Base-by-base conservation (phyloP, 352 stramenopile genomes). In the Pythium angustatum region DNA sequence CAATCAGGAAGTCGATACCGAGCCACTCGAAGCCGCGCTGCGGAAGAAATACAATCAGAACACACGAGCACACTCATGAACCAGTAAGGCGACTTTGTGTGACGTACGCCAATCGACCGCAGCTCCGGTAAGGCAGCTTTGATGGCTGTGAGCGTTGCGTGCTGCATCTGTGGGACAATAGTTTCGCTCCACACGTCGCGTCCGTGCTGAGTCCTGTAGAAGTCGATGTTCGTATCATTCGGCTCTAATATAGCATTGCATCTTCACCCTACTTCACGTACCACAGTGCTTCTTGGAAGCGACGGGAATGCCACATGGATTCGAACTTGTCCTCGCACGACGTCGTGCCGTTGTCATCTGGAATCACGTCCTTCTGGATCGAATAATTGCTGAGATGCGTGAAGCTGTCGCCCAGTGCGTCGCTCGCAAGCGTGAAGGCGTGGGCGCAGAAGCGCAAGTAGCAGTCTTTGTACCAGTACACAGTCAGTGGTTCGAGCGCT, bases 321-420 rank as follows among this genome's bases (percentile, higher is more conserved):
- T 81, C 68, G 31, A 74, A 43, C 47, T 3, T 59, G 24, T 17
- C 31, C 26, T 56, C 22, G 6, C 27, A 6, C 36, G 2, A 15
- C 19, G 6, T 26, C 43, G 33, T 41, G 10, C 8, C 22, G 27
- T 30, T 1, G 61, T 26, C 2, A 5, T 57, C 51, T 28, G 1
- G 17, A 17, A 48, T 36, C 19, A 72, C 80, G 11, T 91, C 36
- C 55, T 92, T 90, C 44, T 96, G 88, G 28, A 96, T 69, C 2
- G 88, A 95, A 63, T 90, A 88, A 64, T 96, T 96, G 63, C 83
- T 94, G 40, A 96, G 58, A 45, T 96, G 88, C 9, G 77, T 77
- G 47, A 87, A 88, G 6, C 48, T 69, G 67, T 95, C 85, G 2
- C 77, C 60, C 11, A 90, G 59, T 12, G 33, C 52, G 0, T 57